Percentiles rank a stretch among this genome's conserved stretches.
phyloP scores from a whole-genome alignment of 768 basidiomycete species.

The Lentinula raphanica region DNA sequence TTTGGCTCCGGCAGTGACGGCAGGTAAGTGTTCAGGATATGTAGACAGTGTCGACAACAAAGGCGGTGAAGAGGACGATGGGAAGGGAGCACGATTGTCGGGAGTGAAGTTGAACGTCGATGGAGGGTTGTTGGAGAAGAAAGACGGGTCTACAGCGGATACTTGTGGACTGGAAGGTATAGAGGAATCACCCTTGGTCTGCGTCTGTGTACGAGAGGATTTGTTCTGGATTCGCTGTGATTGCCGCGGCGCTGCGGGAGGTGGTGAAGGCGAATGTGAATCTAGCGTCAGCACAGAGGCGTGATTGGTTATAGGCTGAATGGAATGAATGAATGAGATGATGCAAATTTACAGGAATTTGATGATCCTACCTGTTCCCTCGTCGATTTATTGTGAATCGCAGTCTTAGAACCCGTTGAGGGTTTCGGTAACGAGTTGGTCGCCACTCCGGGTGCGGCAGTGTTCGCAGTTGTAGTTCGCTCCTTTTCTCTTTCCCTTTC shows the following conservation, averaged over 20 bases:
- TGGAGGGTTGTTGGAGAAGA: constrained; percentile 11
- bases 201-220: constrained; percentile 15
- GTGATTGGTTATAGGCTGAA: constrained; percentile 20
- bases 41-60: constrained; percentile 21
- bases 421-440: not conserved
- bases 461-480: constrained; percentile 20
- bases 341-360: constrained; percentile 10
- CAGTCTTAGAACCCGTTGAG: not conserved
- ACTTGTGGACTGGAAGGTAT: not conserved
- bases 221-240: constrained; percentile 22
- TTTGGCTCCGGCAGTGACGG: constrained; percentile 56
- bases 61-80: constrained; percentile 16
- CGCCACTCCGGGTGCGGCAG: not conserved
- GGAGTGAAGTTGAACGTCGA: constrained; percentile 10
- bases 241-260: constrained; percentile 21
- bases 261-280: constrained; percentile 26
- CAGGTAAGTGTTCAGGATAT: constrained; percentile 13
- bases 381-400: not conserved
- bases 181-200: constrained; percentile 11
- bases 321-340: constrained; percentile 11
- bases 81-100: constrained; percentile 8
- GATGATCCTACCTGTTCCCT: constrained; percentile 19
- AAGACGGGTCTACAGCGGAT: constrained; percentile 5
- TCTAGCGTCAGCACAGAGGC: not conserved
- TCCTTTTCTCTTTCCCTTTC: constrained; percentile 57